A percentile compares a stretch with the other conserved stretches of the same genome.
Conservation (phyloP, 1,284 basidiomycete species). For the Trametes sp. region DNA sequence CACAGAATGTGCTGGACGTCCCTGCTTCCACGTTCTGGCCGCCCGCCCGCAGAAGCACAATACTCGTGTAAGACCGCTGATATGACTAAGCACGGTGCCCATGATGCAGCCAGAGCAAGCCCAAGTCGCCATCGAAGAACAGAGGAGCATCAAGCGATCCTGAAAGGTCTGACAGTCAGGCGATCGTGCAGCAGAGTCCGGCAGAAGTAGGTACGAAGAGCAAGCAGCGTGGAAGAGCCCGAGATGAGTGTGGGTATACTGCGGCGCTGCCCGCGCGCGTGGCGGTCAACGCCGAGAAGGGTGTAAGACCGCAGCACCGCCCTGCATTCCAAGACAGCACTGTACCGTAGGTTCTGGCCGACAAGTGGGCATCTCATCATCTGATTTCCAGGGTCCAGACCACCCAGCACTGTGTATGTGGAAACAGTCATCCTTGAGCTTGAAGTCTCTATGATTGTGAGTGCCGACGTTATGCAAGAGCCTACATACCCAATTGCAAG, state of each 20-base stretch:
- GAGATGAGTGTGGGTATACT: not conserved
- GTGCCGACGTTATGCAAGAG: not conserved
- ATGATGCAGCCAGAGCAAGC: not conserved
- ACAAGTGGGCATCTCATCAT: too few species aligned
- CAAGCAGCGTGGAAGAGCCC: too few species aligned
- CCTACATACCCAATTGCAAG: not conserved
- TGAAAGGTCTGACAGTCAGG: not conserved
- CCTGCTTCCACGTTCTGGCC: constrained; percentile 2
- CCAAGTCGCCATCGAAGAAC: not conserved
- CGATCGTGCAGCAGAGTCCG: not conserved
- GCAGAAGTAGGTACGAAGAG: too few species aligned
- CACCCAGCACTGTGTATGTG: too few species aligned
- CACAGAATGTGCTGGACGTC: not conserved
- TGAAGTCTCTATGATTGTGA: too few species aligned
- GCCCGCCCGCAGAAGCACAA: not conserved
- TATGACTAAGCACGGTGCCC: constrained; percentile 2
- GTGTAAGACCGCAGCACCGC: not conserved
- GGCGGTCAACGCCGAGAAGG: too few species aligned
- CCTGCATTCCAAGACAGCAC: too few species aligned
- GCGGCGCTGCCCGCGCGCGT: not conserved
- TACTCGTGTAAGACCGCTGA: not conserved
- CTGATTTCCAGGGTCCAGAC: too few species aligned
- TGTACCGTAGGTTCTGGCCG: too few species aligned
- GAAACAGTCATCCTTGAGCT: too few species aligned
- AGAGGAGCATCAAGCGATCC: not conserved